Percentiles rank a stretch among this genome's conserved stretches.
These are phyloP conservation scores for Trypanosoma boissoni DNA, from an alignment of 208 protist genomes.

Conservation along the genomic window DNA sequence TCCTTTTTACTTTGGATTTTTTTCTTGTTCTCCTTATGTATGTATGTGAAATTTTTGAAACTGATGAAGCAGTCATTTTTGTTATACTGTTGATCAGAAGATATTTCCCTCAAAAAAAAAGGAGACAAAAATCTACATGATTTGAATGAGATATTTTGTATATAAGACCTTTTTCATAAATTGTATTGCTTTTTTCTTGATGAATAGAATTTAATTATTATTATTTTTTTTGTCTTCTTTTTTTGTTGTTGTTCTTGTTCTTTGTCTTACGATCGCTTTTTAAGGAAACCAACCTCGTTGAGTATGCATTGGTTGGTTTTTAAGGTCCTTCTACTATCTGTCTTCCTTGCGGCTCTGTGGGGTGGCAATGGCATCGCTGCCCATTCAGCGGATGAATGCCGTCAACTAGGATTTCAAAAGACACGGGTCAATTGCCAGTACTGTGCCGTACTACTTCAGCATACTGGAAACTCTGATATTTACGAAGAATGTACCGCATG, in stretches of 20 bases:
- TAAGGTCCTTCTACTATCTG: not conserved
- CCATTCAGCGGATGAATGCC: conserved; percentile 31
- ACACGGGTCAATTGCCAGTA: conserved; percentile 25
- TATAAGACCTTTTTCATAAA: not conserved
- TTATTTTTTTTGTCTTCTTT: no score
- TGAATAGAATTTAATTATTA: conserved; percentile 1
- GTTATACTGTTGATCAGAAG: not conserved
- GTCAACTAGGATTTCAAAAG: conserved; percentile 37
- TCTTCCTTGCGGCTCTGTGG: not conserved
- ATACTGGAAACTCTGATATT: conserved; percentile 35
- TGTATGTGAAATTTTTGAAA: not conserved
- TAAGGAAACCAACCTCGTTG: no score
- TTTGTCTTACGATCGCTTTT: no score
- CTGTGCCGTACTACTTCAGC: conserved; percentile 38
- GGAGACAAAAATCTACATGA: no score
- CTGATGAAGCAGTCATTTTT: not conserved
- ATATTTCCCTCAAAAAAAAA: no score
- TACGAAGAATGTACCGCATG: conserved; percentile 52
- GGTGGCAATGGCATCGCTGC: not conserved
- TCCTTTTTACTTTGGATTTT: not conserved
- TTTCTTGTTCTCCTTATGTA: not conserved
- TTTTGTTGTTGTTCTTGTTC: no score
- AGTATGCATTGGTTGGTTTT: no score
- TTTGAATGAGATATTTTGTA: no score
- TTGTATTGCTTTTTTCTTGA: not conserved